Base-by-base conservation (phyloP, 169 alveolate genomes). In the Cryptosporidium ryanae region DNA sequence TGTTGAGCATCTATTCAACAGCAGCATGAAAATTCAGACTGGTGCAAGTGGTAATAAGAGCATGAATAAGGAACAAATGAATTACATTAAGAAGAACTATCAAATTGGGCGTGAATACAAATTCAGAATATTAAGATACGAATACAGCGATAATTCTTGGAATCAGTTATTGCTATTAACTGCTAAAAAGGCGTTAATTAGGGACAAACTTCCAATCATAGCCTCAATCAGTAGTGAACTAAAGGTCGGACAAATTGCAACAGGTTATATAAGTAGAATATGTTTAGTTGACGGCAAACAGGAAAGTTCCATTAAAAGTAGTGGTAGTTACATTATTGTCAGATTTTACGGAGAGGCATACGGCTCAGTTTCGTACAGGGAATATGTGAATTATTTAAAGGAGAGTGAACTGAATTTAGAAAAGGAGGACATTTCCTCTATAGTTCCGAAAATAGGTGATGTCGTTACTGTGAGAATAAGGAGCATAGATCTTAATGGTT, bases 311-410 rank as follows among this genome's bases (percentile, higher is more conserved):
- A 6, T 10, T 1, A 43, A 23, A 46, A 44, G 25, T n/a, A 43
- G 55, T 13, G 46, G 48, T 34, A 63, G 50, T 59, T 76, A 32
- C 13, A 76, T 76, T 8, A 76, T 76, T 1, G 32, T 76, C 18
- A 54, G 87, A 57, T 76, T 76, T 50, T 76, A 59, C 46, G 87
- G 87, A 15, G 76, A 76, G 23, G 61, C 71, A n/a, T 76, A 59
- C 46, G 87, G 87, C 1, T 76, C 87, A 21, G 44, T 76, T 7
- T 76, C 87, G 2, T 76, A 76, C 12, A 76, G 59, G 4, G 87
- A 76, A 21, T 76, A 76, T 17, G n/a, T 76, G 2, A 48, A 61
- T 0, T 46, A 31, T 12, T n/a, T 32, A 15, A 43, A 61, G 25
- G 38, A 38, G 17, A 38, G 1, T 38, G 46, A 38, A 38, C 8